These are phyloP conservation scores for Magnolia kwangsiensis DNA, from an alignment of 164 flowering plant species.

Conservation along the genomic window DNA sequence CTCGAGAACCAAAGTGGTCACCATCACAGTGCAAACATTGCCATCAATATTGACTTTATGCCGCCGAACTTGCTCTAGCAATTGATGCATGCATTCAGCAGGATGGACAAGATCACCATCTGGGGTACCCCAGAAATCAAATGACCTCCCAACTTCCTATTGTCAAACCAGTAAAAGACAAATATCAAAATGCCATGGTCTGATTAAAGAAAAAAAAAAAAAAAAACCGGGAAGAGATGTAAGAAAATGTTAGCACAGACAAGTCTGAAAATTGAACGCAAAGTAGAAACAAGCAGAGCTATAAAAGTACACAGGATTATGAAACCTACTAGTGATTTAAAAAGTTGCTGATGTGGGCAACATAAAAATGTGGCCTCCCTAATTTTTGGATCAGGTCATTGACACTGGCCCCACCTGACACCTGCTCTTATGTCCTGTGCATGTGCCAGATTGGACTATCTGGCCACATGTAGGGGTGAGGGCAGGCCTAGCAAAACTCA, in stretches of 20 bases:
- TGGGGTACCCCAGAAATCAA: conserved; percentile 46
- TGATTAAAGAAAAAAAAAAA: background rate
- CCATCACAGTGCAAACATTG: conserved; percentile 80
- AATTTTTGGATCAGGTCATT: no score
- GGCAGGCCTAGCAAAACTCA: no score
- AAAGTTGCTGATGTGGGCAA: no score
- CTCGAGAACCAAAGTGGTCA: conserved; percentile 87
- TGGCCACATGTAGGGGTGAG: no score
- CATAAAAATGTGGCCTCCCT: no score
- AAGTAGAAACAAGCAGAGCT: background rate
- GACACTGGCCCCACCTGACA: no score
- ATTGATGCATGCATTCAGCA: conserved; percentile 80
- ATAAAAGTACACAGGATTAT: background rate
- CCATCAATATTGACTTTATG: conserved; percentile 85
- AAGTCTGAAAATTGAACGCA: background rate
- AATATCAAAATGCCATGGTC: background rate
- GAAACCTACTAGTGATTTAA: no score
- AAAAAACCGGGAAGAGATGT: background rate
- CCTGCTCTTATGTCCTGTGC: no score
- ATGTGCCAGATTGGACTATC: no score
- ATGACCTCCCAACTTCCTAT: conserved; percentile 55
- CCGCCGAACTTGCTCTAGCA: conserved; percentile 75
- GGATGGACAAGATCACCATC: conserved; percentile 57
- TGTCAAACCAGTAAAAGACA: conserved; percentile 4
- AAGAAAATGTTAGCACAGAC: background rate